Conservation (phyloP, 78 protist genomes). For the Pigoraptor vietnamica region DNA sequence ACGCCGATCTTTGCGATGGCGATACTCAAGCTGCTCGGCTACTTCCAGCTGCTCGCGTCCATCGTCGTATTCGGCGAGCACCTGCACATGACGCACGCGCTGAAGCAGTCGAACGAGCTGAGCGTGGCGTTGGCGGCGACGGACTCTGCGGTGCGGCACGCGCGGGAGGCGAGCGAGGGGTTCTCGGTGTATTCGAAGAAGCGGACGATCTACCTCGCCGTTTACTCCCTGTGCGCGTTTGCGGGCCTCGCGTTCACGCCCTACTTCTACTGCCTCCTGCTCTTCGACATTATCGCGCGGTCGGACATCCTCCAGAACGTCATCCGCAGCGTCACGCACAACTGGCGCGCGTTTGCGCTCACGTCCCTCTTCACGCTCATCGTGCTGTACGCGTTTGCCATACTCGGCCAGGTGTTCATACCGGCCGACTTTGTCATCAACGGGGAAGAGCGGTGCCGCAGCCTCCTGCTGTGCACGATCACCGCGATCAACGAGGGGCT, state of each 20-base stretch:
- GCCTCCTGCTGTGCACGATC: background rate
- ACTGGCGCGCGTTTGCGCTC: conserved; percentile 26
- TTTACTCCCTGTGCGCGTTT: background rate
- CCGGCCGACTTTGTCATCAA: background rate
- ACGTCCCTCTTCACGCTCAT: conserved; percentile 32
- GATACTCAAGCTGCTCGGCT: background rate
- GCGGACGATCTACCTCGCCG: background rate
- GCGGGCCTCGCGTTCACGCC: background rate
- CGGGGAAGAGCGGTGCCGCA: background rate
- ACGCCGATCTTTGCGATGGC: background rate
- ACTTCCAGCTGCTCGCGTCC: background rate
- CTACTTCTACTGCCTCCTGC: background rate
- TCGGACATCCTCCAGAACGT: conserved; percentile 34
- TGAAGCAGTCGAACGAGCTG: background rate
- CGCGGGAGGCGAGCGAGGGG: background rate
- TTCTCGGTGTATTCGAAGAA: background rate
- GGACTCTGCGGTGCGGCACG: background rate
- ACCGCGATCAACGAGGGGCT: conserved; percentile 14
- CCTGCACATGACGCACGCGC: background rate
- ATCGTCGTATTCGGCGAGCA: background rate
- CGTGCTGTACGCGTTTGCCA: conserved; percentile 27
- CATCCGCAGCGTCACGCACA: conserved; percentile 30
- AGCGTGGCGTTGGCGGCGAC: background rate
- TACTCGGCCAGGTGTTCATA: conserved; percentile 24
- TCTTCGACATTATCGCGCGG: conserved; percentile 32